phyloP scores from a whole-genome alignment of 2,329 filamentous ascomycete genomes.

The Fusarium sp. region DNA sequence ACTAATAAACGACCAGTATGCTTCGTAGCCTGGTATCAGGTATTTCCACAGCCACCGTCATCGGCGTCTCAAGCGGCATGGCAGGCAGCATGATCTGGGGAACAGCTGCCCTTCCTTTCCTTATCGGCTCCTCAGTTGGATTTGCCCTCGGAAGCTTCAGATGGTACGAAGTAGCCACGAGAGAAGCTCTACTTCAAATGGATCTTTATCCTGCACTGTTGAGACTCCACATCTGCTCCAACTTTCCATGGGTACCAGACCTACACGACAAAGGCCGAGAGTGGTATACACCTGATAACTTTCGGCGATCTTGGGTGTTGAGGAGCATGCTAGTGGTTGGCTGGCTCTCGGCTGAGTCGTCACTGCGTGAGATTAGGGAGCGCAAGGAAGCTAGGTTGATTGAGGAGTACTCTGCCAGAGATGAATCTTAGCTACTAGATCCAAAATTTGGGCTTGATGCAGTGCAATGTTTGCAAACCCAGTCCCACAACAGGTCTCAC shows the following conservation, averaged over 20 bases:
- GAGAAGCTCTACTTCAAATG: constrained; percentile 14
- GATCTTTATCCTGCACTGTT: not conserved
- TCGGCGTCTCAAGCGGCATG: constrained; percentile 10
- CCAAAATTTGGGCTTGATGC: too few relatives aligned
- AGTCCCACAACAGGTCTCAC: too few relatives aligned
- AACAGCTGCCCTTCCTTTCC: constrained; percentile 1
- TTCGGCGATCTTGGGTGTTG: constrained; percentile 1
- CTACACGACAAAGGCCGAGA: not conserved
- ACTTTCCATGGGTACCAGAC: constrained; percentile 4
- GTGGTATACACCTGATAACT: constrained; percentile 5
- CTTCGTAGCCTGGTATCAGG: constrained; percentile 7
- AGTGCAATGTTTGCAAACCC: not conserved
- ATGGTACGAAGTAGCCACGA: constrained; percentile 12
- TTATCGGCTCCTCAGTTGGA: constrained; percentile 5
- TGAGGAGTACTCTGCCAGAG: constrained; percentile 1
- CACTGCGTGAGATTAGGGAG: constrained; percentile 1
- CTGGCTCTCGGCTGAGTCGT: constrained; percentile 17
- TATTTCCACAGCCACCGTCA: constrained; percentile 7
- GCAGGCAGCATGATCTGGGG: constrained; percentile 19
- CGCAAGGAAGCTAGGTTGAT: constrained; percentile 1
- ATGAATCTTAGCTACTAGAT: not conserved
- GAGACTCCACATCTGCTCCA: constrained; percentile 8
- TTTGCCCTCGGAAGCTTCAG: constrained; percentile 14
- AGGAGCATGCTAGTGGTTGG: constrained; percentile 20
- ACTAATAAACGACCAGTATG: not conserved